Evolutionary conservation across 768 basidiomycete species (phyloP), one percentile per base, ranked within the genome.

Genomic region (Phylloporus arenicola): DNA sequence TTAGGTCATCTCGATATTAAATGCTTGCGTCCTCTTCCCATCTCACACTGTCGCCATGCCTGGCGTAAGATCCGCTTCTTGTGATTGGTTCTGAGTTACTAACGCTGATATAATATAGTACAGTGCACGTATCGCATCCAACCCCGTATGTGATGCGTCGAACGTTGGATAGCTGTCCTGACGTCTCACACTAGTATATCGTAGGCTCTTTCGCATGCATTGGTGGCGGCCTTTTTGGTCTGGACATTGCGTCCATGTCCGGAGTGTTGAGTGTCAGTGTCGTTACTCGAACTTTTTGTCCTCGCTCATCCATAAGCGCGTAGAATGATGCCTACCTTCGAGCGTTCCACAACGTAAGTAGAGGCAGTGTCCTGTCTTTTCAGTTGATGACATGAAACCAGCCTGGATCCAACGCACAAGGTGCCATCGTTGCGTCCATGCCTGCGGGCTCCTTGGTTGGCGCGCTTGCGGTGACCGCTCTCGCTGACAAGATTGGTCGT

Each of bases 181-280:
- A 64, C 38, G 14, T 20, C n/a, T 7, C 37, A 40, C n/a, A 25
- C n/a, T 54, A 87, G 85, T 87, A 87, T 64, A 66, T 87, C 50
- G 86, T 88, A 48, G 86, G 86, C 27, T 81, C 83, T 16, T 88
- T 88, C 68, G 86, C 86, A 66, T 88, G 86, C 64, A 87, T 88
- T 54, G 86, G 86, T 33, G 85, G 86, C 57, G 83, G 83, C 43
- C 77, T 88, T 33, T 88, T 88, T 62, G 86, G 86, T 64, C 64
- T 88, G 71, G 86, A 88, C 73, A 86, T 88, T 61, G 84, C 85
- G 59, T 88, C 84, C 62, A 88, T 88, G 86, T 84, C 86, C 45
- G 85, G 82, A 8, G 84, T 88, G 45, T 68, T 88, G 56, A 83
- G 64, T 48, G 80, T 81, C 57, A 52, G 71, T 62, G 25, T 24